Evolutionary conservation across 2,329 filamentous ascomycete species (phyloP).

Genomic region (Corynespora cassiicola): DNA sequence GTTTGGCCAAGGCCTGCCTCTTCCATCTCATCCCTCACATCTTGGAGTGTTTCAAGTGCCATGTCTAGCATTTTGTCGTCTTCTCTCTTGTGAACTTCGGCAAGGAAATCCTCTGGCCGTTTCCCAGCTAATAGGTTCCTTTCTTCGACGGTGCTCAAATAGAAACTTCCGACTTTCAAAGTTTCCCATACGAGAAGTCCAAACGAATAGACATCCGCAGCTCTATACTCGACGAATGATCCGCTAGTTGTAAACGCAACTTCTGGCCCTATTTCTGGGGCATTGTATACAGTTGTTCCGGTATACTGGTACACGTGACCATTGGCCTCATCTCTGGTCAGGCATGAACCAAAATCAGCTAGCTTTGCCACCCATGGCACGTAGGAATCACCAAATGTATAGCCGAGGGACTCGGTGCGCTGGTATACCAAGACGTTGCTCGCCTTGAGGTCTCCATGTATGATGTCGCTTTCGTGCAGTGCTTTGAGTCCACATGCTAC

Average conservation of each 20-base stretch:
- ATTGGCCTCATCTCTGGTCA: not conserved
- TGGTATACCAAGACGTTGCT: conserved; percentile 56
- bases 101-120: not conserved
- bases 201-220: conserved; percentile 1
- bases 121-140: not conserved
- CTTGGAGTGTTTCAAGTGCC: too few relatives aligned
- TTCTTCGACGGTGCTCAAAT: not conserved
- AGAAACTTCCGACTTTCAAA: not conserved
- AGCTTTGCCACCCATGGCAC: too few relatives aligned
- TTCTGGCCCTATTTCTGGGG: not conserved
- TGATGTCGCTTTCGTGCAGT: conserved; percentile 17
- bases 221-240: not conserved
- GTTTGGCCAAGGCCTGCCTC: too few relatives aligned
- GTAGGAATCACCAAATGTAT: too few relatives aligned
- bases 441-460: conserved; percentile 49
- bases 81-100: not conserved
- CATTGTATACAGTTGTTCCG: not conserved
- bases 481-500: conserved; percentile 14
- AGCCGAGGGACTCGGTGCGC: too few relatives aligned
- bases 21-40: too few relatives aligned
- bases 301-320: not conserved
- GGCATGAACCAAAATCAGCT: not conserved
- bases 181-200: not conserved
- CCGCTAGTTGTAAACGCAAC: not conserved
- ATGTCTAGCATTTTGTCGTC: too few relatives aligned